Base-by-base conservation (phyloP, 306 rosid species). In the Acacia confusa region DNA sequence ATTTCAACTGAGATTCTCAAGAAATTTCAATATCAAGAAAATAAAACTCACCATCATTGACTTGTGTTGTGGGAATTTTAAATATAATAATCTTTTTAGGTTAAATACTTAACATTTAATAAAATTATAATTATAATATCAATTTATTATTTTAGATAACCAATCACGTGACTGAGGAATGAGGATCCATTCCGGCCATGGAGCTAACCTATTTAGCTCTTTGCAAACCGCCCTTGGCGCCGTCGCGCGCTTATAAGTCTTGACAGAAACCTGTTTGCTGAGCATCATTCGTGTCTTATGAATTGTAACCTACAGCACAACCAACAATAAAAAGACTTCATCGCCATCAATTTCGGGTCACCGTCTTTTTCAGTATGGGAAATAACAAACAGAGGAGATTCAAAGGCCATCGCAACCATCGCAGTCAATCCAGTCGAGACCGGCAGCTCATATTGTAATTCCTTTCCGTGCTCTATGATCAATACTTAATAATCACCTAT, bases 311-410 rank as follows among this genome's bases (percentile, higher is more conserved):
- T 4, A 9, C 76, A 8, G 27, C 44, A 27, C 50, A 27, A 44
- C 30, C 6, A 72, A 2, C 53, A 13, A 28, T 20, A 12, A 19
- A 30, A 34, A 52, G 12, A 4, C 25, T 34, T 75, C 70, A 6
- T 15, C 45, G 25, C 12, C 19, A 2, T 28, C 64, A 12, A 47
- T 67, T 81, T 58, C 27, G 2, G 50, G 34, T 41, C 13, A 8
- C 50, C 43, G 34, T 3, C 3, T 28, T 50, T 66, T 13, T 40
- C 57, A 19, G 38, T 82, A 70, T 92, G 98, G 93, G 92, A 20
- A 89, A 89, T 76, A 91, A 88, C 84, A 91, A 74, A 75, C 93
- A 89, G 71, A 82, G 84, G 84, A 85, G 88, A 64, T 87, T 87
- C 87, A 92, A 81, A 83, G 86, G 66, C 45, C 91, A 90, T 16